Percentiles rank a stretch among this genome's conserved stretches.
These are phyloP conservation scores for Saccharomycopsis crataegensis DNA, from an alignment of 1,139 yeast genomes.

Conservation along the genomic window DNA sequence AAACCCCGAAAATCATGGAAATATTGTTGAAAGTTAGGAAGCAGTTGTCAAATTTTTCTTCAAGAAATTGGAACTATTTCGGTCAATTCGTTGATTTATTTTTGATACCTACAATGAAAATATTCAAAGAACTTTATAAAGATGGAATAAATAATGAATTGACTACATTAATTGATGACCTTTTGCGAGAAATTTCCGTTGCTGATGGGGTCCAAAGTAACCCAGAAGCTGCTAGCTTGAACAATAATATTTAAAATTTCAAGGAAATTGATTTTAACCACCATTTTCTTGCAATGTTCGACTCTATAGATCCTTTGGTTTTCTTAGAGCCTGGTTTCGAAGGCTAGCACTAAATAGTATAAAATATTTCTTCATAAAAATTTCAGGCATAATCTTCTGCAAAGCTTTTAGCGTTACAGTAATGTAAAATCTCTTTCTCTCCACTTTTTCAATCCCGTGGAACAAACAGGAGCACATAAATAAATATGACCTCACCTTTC, in stretches of 20 bases:
- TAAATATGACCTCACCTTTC: too few relatives aligned
- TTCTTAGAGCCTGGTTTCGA: background rate
- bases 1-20: background rate
- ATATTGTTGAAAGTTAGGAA: background rate
- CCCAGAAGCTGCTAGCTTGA: background rate
- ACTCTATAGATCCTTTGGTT: background rate
- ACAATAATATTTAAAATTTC: background rate
- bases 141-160: slow-evolving; percentile 1
- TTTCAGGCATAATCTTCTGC: too few relatives aligned
- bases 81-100: slow-evolving; percentile 1
- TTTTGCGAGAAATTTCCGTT: background rate
- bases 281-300: slow-evolving; percentile 1
- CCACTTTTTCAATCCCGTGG: too few relatives aligned
- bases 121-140: slow-evolving; percentile 2
- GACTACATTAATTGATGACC: slow-evolving; percentile 1
- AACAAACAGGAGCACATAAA: too few relatives aligned
- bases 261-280: background rate
- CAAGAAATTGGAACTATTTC: slow-evolving; percentile 2
- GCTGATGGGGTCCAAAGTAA: background rate
- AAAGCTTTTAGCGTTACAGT: too few relatives aligned
- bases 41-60: background rate
- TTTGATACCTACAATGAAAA: slow-evolving; percentile 1
- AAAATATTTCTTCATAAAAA: background rate
- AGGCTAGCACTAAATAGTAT: background rate
- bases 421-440: too few relatives aligned